A percentile compares a stretch with the other conserved stretches of the same genome.
Conservation (phyloP, 78 protist genomes). For the Dictyostelium firmibasis region DNA sequence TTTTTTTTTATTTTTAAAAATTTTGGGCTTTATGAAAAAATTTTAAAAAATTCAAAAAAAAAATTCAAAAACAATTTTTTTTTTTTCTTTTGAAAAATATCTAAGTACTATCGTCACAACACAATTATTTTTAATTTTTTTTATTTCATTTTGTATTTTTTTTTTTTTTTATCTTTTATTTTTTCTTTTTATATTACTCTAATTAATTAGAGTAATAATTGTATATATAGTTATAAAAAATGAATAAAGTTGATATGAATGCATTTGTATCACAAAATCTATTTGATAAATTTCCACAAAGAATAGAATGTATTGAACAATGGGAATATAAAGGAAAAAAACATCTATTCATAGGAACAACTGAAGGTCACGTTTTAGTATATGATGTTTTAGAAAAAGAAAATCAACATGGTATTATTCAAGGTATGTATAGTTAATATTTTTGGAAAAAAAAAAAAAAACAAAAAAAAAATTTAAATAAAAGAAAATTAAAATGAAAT, state of each 20-base stretch:
- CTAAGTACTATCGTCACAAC: neutral
- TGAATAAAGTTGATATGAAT: slow-evolving; percentile 4
- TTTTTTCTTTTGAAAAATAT: neutral
- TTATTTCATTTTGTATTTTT: neutral
- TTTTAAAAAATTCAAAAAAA: neutral
- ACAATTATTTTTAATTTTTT: neutral
- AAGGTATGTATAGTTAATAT: no score
- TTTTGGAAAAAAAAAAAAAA: no score
- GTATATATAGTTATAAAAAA: neutral
- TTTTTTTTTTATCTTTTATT: neutral
- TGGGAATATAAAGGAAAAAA: slow-evolving; percentile 50
- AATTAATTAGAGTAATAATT: no score
- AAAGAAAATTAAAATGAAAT: no score
- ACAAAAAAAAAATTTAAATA: no score
- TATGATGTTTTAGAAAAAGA: slow-evolving; percentile 26
- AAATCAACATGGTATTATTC: neutral
- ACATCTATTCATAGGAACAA: slow-evolving; percentile 19
- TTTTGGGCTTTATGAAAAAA: neutral
- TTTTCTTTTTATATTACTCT: neutral
- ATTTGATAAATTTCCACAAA: slow-evolving; percentile 18
- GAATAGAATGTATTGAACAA: slow-evolving; percentile 67
- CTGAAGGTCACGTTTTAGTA: slow-evolving; percentile 36
- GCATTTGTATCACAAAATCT: neutral
- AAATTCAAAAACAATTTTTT: neutral
- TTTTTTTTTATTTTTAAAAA: no score